Base-by-base conservation (phyloP, 495 filamentous ascomycete species). In the Xylaria grammica region DNA sequence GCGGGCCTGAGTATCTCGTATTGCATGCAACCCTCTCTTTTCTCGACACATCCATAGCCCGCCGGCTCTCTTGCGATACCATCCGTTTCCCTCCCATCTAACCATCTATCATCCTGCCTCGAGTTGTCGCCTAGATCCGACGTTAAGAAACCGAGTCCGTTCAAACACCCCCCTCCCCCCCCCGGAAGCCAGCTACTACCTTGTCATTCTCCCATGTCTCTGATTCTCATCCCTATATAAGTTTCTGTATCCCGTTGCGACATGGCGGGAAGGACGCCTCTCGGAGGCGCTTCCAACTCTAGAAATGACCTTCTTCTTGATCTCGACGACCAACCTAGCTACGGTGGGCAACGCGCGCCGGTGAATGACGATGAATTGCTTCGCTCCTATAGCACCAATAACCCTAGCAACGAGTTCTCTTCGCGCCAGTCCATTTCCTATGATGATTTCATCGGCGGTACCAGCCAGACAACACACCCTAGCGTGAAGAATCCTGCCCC, bases 371-470 rank as follows among this genome's bases (percentile, higher is more conserved):
- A 95, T 52, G 85, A 90, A 59, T 82, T 95, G 19, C 79, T 92
- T 68, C 85, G 82, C 69, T 84, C 85, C 30, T 92, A 90, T 77
- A 82, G 88, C 67, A 17, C 52, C 17, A 48, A 58, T 44, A 58
- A 40, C 53, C 44, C 52, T 42, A 32, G 53, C 38, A 85, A 86
- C 70, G 80, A 91, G 70, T 80, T 81, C 36, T 84, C 86, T 65
- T 75, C 87, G 60, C 90, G 95, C 60, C 91, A 92, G 49, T 97
- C 94, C 22, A 84, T 93, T 51, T 97, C 94, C 34, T 97, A 97
- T 75, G 95, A 98, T 81, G 88, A 93, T 56, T 99, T 98, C 71
- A 88, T 99, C 62, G 96, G 95, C 52, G 86, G 77, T 26, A 70
- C 70, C 62, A 64, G 62, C n/a, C 76, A 74, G 50, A 67, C 67